Conservation (phyloP, 116 monocot species). For the Cymodocea nodosa region DNA sequence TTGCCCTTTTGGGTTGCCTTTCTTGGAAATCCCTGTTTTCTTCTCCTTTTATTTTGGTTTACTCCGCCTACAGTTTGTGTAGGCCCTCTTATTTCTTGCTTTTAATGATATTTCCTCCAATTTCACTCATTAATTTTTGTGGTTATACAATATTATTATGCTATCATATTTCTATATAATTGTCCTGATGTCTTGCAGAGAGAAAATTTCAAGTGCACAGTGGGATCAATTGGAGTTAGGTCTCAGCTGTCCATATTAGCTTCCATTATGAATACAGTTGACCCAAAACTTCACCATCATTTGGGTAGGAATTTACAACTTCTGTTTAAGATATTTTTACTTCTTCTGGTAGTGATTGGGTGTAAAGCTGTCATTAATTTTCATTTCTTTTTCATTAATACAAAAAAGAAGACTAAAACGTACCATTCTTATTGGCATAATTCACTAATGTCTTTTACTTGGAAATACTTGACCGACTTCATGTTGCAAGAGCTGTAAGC, state of each 20-base stretch:
- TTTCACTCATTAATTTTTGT: too few species aligned
- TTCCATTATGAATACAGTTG: slow-evolving; percentile 54
- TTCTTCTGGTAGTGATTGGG: not conserved
- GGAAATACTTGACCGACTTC: too few species aligned
- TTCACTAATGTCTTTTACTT: too few species aligned
- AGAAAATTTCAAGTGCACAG: slow-evolving; percentile 72
- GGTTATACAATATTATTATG: not conserved
- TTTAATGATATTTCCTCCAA: too few species aligned
- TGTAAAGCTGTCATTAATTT: not conserved
- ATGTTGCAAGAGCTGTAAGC: too few species aligned
- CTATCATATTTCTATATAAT: not conserved
- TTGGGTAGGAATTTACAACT: slow-evolving; percentile 38
- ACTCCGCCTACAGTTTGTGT: too few species aligned
- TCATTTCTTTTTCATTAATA: not conserved
- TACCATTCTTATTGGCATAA: too few species aligned
- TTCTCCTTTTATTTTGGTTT: not conserved
- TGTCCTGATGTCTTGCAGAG: slow-evolving; percentile 23
- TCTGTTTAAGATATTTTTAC: not conserved
- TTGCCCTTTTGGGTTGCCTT: too few species aligned
- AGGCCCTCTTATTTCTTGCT: too few species aligned
- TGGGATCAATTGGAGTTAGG: slow-evolving; percentile 68
- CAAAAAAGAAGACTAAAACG: not conserved
- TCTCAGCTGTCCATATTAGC: slow-evolving; percentile 52
- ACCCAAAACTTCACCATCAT: slow-evolving; percentile 85
- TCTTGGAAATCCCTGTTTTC: not conserved